A percentile compares a stretch with the other conserved stretches of the same genome.
Evolutionary conservation across 192 early-diverging fungal species (phyloP).

Genomic region (Coemansia sp.): DNA sequence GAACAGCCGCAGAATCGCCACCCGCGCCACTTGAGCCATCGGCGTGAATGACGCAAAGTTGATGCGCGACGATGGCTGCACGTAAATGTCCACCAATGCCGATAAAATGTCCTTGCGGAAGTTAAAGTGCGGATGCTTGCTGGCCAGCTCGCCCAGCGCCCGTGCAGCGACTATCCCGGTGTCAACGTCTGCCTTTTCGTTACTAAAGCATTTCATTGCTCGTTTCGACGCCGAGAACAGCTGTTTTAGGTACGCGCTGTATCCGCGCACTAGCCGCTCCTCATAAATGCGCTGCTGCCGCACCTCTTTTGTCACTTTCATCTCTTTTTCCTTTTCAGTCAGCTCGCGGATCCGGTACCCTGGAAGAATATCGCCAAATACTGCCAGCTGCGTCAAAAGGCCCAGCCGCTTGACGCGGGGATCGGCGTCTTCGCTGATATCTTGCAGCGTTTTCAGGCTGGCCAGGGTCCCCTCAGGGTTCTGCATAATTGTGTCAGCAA

Average conservation of each 20-base stretch:
- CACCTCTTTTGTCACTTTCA: conserved; percentile 84
- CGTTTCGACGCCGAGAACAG: conserved; percentile 58
- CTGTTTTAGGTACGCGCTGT: conserved; percentile 79
- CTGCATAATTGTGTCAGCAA: conserved; percentile 75
- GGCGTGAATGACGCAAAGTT: conserved; percentile 57
- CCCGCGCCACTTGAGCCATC: conserved; percentile 68
- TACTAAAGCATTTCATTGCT: conserved; percentile 33
- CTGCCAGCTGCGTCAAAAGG: conserved; percentile 82
- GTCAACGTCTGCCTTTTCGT: conserved; percentile 34
- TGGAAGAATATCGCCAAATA: conserved; percentile 94
- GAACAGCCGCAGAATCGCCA: conserved; percentile 78
- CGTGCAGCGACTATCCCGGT: conserved; percentile 66
- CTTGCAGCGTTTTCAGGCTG: conserved; percentile 62
- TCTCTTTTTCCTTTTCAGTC: conserved; percentile 74
- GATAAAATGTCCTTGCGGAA: conserved; percentile 88
- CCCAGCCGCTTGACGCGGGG: conserved; percentile 68
- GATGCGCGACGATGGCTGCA: conserved; percentile 63
- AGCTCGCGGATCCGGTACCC: conserved; percentile 90
- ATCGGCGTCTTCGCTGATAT: conserved; percentile 64
- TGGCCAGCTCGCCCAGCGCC: conserved; percentile 81
- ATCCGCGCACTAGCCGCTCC: conserved; percentile 73
- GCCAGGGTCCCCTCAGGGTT: conserved; percentile 73
- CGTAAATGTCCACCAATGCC: conserved; percentile 63
- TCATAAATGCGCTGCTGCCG: conserved; percentile 85
- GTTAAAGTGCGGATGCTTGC: conserved; percentile 89